A percentile compares a stretch with the other conserved stretches of the same genome.
These are phyloP conservation scores for Spinacia oleracea DNA, from an alignment of 179 eudicot species.

Conservation along the genomic window DNA sequence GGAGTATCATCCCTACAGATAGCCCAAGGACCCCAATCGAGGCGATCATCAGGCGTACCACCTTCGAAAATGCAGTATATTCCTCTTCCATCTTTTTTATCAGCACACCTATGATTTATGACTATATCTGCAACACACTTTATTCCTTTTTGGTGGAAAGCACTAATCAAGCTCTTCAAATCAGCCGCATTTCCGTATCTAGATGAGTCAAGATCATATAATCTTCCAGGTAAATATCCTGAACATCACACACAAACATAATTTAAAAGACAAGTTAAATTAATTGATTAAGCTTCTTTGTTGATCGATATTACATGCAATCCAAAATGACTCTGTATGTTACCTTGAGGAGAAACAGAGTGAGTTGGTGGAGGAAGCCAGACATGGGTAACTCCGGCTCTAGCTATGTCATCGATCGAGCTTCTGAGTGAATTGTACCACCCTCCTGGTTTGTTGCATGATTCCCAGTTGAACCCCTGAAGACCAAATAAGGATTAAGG, in stretches of 20 bases:
- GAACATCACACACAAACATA: too few relatives aligned
- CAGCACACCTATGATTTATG: conserved; percentile 60
- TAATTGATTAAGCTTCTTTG: too few relatives aligned
- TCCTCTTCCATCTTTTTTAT: conserved; percentile 37
- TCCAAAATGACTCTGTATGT: too few relatives aligned
- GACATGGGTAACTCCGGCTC: conserved; percentile 72
- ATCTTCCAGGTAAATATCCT: conserved; percentile 75
- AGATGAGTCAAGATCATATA: conserved; percentile 70
- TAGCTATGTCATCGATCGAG: conserved; percentile 45
- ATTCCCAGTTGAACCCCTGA: conserved; percentile 81
- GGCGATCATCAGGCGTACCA: conserved; percentile 23
- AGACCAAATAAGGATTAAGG: too few relatives aligned
- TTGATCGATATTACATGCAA: too few relatives aligned
- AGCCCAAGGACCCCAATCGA: conserved; percentile 34
- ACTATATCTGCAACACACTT: conserved; percentile 70
- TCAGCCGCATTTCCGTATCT: conserved; percentile 46
- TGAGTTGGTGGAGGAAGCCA: conserved; percentile 86
- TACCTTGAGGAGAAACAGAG: conserved; percentile 65
- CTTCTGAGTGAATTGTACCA: conserved; percentile 53
- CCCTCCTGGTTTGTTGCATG: conserved; percentile 60
- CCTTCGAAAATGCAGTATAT: conserved; percentile 45
- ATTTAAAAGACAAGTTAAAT: too few relatives aligned
- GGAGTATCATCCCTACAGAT: conserved; percentile 28
- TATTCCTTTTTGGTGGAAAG: conserved; percentile 51
- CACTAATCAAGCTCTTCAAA: conserved; percentile 43